Percentiles rank a stretch among this genome's conserved stretches.
Conservation (phyloP, 805 yeast species). For the Hanseniaspora meyeri region DNA sequence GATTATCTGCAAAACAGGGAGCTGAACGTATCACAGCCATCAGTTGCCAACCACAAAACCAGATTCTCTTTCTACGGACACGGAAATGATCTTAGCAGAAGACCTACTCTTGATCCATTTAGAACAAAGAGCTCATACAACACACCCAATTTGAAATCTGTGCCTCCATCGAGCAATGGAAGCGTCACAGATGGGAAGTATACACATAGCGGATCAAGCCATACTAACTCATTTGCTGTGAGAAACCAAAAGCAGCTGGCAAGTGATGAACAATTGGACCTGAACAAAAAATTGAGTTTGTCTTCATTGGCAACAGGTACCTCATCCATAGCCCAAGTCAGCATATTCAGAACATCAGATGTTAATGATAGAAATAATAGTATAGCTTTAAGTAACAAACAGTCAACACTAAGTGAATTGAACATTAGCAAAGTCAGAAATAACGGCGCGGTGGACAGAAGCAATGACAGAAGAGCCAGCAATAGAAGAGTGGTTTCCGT, state of each 20-base stretch:
- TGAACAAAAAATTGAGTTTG: conserved; percentile 5
- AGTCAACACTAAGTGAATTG: conserved; percentile 8
- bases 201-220: conserved; percentile 1
- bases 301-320: conserved; percentile 11
- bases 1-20: conserved; percentile 2
- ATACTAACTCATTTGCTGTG: not conserved
- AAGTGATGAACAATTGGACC: not conserved
- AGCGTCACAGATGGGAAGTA: conserved; percentile 1
- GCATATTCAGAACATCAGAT: conserved; percentile 5
- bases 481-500: not conserved
- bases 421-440: conserved; percentile 22
- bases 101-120: conserved; percentile 9
- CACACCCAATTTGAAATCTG: not conserved
- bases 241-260: not conserved
- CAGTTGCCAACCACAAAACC: not conserved
- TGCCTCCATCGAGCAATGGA: not conserved
- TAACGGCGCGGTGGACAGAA: conserved; percentile 22
- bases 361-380: not conserved
- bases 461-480: conserved; percentile 21
- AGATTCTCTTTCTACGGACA: conserved; percentile 1
- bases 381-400: not conserved
- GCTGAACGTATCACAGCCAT: not conserved
- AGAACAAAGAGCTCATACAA: not conserved
- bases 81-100: not conserved
- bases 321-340: conserved; percentile 7